Base-by-base conservation (phyloP, 768 basidiomycete genomes). In the Fistulinella prunicolor region DNA sequence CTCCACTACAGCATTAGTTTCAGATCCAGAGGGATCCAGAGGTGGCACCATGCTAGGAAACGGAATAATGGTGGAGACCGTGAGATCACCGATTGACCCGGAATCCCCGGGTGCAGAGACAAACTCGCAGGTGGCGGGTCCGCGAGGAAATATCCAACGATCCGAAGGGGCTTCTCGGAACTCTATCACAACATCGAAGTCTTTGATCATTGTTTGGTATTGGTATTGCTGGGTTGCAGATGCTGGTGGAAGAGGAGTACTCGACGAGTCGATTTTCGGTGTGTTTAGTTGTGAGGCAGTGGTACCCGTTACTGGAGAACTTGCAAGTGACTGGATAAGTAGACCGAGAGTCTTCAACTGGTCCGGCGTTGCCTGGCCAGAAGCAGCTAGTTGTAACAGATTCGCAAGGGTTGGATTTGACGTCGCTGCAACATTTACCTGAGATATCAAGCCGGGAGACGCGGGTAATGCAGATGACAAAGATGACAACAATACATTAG, bases 131-230 rank as follows among this genome's bases (percentile, higher is more conserved):
- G 75, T 65, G 8, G 75, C 75, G 6, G 74, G 70, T 19, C 78
- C 80, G 26, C 85, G 78, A 43, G 88, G 86, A 45, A 90, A 71
- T 6, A 85, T 56, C 79, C 80, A 84, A n/a, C 82, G 77, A 39
- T 87, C 85, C 36, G 71, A 70, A 3, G 79, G 72, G 5, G 70
- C 67, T 57, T 89, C 88, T 42, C 74, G 68, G 54, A 87, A 89
- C 58, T 87, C 85, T 43, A 91, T 59, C 20, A 89, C 79, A 1
- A 91, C 60, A 60, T 90, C 88, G 57, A 82, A 86, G n/a, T 79
- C 77, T 58, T 77, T 82, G 28, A 74, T 60, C 16, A 77, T 60
- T 23, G 52, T 20, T 47, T 57, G 62, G 34, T 56, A 55, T 36
- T 56, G 63, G 50, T 53, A 62, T 47, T 53, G 64, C 13, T 57